These are phyloP conservation scores for Backusella morwellensis DNA, from an alignment of 192 early-diverging fungal species.

Conservation along the genomic window DNA sequence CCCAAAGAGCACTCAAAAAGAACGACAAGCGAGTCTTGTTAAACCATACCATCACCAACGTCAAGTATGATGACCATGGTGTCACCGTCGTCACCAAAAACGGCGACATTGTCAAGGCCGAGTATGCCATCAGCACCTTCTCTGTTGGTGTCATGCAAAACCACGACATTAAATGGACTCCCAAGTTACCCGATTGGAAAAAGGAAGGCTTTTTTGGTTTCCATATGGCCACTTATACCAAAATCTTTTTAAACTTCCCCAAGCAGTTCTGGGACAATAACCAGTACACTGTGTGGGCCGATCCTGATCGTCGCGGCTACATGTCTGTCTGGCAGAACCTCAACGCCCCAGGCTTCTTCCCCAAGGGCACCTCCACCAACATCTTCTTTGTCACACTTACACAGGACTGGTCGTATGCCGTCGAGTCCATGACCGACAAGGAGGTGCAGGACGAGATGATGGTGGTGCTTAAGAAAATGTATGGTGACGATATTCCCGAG, in stretches of 20 bases:
- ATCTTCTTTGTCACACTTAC: conserved; percentile 36
- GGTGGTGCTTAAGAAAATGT: conserved; percentile 31
- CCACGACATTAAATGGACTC: conserved; percentile 30
- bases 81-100: conserved; percentile 32
- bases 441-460: conserved; percentile 30
- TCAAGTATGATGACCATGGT: conserved; percentile 20
- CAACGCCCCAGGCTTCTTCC: conserved; percentile 31
- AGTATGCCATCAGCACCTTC: conserved; percentile 42
- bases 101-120: conserved; percentile 29
- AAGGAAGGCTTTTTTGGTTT: conserved; percentile 34
- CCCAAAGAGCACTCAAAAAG: conserved; percentile 21
- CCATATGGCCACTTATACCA: conserved; percentile 42
- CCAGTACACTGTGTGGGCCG: conserved; percentile 35
- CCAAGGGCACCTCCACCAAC: conserved; percentile 19
- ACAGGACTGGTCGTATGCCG: conserved; percentile 22
- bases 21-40: conserved; percentile 27
- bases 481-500: conserved; percentile 25
- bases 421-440: conserved; percentile 26
- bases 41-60: conserved; percentile 24
- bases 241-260: conserved; percentile 40
- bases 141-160: conserved; percentile 40
- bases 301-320: conserved; percentile 26
- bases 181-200: conserved; percentile 38
- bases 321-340: conserved; percentile 34
- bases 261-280: conserved; percentile 36